Conservation (phyloP, 2,329 filamentous ascomycete genomes). For the Xylaria digitata region DNA sequence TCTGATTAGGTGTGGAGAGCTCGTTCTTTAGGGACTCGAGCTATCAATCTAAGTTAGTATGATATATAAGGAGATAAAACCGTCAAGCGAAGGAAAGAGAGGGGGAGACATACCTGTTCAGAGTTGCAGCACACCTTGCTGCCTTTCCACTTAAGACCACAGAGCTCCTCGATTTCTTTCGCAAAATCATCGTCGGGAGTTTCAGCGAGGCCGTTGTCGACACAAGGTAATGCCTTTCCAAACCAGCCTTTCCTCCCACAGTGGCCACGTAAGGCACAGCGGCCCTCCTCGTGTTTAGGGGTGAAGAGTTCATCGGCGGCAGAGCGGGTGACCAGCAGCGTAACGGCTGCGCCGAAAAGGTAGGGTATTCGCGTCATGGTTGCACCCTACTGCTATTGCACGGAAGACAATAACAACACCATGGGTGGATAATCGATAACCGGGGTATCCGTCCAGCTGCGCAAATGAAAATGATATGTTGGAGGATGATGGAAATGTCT, state of each 20-base stretch:
- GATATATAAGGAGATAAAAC: not conserved
- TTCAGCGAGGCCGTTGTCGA: conserved; percentile 86
- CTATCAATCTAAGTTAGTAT: conserved; percentile 56
- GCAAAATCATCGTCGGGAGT: conserved; percentile 78
- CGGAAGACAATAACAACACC: conserved; percentile 29
- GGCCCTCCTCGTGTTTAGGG: conserved; percentile 82
- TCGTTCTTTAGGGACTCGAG: conserved; percentile 84
- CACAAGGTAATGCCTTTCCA: conserved; percentile 87
- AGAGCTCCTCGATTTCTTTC: conserved; percentile 83
- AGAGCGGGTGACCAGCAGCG: conserved; percentile 51
- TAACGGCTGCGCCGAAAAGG: conserved; percentile 49
- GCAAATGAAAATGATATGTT: not conserved
- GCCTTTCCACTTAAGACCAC: conserved; percentile 86
- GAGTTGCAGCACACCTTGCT: conserved; percentile 86
- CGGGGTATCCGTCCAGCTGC: conserved; percentile 22
- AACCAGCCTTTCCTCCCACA: conserved; percentile 94
- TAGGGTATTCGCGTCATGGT: conserved; percentile 54
- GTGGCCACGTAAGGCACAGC: conserved; percentile 90
- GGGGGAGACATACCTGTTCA: conserved; percentile 71
- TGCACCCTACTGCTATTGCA: conserved; percentile 41
- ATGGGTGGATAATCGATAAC: conserved; percentile 34
- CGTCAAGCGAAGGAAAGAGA: not conserved
- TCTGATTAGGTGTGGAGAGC: conserved; percentile 84
- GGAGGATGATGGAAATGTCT: conserved; percentile 9
- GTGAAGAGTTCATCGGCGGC: conserved; percentile 55